These are phyloP conservation scores for Lignosus rhinocerotis DNA, from an alignment of 1,284 basidiomycete species.

Conservation along the genomic window DNA sequence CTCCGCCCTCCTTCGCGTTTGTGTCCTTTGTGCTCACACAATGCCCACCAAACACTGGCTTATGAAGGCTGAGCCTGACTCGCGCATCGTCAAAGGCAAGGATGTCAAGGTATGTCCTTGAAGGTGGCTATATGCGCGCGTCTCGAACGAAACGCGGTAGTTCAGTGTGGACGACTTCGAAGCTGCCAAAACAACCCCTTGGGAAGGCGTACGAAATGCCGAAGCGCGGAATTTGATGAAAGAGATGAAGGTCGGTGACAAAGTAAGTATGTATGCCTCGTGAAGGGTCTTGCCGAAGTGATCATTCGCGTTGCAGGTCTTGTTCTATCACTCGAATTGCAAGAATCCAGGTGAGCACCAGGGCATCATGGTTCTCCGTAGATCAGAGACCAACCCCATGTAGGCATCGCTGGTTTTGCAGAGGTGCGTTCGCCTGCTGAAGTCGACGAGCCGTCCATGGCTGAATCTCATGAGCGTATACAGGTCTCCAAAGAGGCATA, in stretches of 20 bases:
- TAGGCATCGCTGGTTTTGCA: constrained; percentile 85
- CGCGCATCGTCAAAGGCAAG: constrained; percentile 85
- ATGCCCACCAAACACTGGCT: constrained; percentile 61
- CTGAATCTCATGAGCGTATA: background rate
- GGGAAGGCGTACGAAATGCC: constrained; percentile 93
- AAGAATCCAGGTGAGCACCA: constrained; percentile 72
- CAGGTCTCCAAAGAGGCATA: constrained; percentile 85
- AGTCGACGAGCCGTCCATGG: background rate
- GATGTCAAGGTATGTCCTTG: constrained; percentile 72
- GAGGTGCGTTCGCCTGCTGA: constrained; percentile 48
- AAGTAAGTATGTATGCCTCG: constrained; percentile 45
- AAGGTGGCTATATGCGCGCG: constrained; percentile 10
- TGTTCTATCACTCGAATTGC: constrained; percentile 94
- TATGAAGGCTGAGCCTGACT: constrained; percentile 91
- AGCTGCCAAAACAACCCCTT: constrained; percentile 69
- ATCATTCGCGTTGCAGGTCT: constrained; percentile 23
- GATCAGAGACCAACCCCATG: background rate
- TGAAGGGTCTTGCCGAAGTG: constrained; percentile 6
- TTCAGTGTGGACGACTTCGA: constrained; percentile 93
- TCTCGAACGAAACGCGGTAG: constrained; percentile 41
- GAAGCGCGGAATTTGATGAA: constrained; percentile 93
- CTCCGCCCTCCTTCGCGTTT: constrained; percentile 11
- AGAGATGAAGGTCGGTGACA: constrained; percentile 85
- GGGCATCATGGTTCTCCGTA: no score
- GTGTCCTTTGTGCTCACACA: background rate